phyloP scores from a whole-genome alignment of 1,284 basidiomycete genomes.

The Lignosus rhinocerotis region DNA sequence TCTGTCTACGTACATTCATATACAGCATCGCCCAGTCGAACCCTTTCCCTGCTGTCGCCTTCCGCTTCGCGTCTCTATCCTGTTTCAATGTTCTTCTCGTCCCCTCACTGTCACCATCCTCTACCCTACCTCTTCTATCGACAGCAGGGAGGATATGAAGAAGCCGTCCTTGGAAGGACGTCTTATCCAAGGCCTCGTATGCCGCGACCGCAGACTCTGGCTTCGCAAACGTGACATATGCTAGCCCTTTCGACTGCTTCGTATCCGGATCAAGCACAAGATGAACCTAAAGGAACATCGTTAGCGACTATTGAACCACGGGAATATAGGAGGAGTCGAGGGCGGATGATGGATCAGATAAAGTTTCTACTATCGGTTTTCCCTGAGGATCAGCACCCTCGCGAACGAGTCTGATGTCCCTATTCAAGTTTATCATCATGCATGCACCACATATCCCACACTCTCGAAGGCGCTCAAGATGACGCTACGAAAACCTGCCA shows the following conservation, averaged over 20 bases:
- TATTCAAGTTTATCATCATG: conserved; percentile 44
- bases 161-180: conserved; percentile 89
- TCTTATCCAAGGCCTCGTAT: conserved; percentile 79
- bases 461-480: neutral
- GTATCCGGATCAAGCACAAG: conserved; percentile 74
- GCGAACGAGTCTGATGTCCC: conserved; percentile 46
- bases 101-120: conserved; percentile 40
- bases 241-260: conserved; percentile 79
- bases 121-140: conserved; percentile 55
- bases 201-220: conserved; percentile 74
- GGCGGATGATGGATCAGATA: conserved; percentile 28
- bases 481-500: no score
- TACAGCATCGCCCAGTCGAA: conserved; percentile 98
- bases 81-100: conserved; percentile 65
- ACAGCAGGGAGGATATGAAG: conserved; percentile 89
- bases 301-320: conserved; percentile 9
- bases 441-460: conserved; percentile 1
- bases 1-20: conserved; percentile 83
- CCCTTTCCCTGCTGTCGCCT: conserved; percentile 74
- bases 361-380: conserved; percentile 57
- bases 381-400: conserved; percentile 63
- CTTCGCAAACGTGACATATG: conserved; percentile 78
- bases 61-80: conserved; percentile 71
- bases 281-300: conserved; percentile 60
- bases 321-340: neutral